phyloP scores from a whole-genome alignment of 495 filamentous ascomycete species.

The Lasiosphaeria ovina region DNA sequence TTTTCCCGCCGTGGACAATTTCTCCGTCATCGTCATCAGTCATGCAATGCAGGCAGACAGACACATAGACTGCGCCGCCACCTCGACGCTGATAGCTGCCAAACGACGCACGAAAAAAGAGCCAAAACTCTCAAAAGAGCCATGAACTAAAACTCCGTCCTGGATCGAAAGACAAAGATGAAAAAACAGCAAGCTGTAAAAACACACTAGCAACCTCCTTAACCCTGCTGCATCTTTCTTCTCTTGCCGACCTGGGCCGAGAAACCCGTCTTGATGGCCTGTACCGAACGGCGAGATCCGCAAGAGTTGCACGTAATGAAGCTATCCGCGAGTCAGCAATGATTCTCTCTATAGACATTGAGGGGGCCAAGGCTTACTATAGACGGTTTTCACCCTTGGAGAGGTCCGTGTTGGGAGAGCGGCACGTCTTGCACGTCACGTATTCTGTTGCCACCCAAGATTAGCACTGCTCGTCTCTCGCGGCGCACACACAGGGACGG shows the following conservation, averaged over 20 bases:
- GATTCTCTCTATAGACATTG: slow-evolving; percentile 51
- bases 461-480: not conserved
- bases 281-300: slow-evolving; percentile 84
- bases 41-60: too few species aligned
- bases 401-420: slow-evolving; percentile 90
- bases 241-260: slow-evolving; percentile 96
- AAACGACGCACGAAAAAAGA: too few species aligned
- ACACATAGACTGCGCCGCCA: too few species aligned
- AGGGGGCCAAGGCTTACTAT: slow-evolving; percentile 24
- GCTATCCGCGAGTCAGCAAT: slow-evolving; percentile 18
- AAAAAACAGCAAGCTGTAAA: slow-evolving; percentile 13
- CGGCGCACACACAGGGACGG: not conserved
- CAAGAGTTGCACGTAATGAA: slow-evolving; percentile 65
- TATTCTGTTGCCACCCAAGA: slow-evolving; percentile 63
- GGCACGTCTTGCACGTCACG: slow-evolving; percentile 97
- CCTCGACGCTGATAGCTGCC: too few species aligned
- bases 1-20: too few species aligned
- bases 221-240: slow-evolving; percentile 56
- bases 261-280: slow-evolving; percentile 99
- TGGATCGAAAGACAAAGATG: slow-evolving; percentile 2
- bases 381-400: slow-evolving; percentile 98
- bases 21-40: too few species aligned
- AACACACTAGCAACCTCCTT: slow-evolving; percentile 21
- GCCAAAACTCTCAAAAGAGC: too few species aligned
- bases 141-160: slow-evolving; percentile 4